Evolutionary conservation across 257 asterid genomes (phyloP), one percentile per base, ranked within the genome.

Genomic region (Coffea canephora): DNA sequence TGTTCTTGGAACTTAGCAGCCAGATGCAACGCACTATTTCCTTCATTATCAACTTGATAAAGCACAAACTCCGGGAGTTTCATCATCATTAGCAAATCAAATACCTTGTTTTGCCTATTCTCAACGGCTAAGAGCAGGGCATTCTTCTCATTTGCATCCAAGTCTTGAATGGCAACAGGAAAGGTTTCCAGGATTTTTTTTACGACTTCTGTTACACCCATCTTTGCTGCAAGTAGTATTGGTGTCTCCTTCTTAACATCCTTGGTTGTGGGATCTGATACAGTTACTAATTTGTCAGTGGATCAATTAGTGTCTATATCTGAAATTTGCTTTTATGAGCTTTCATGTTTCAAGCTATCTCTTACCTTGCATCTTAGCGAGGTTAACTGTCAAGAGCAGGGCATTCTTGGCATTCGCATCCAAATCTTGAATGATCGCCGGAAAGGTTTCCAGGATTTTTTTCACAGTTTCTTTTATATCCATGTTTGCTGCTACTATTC

Each of bases 161-260:
- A 1, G 77, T 91, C 97, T 14, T 89, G 85, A 69, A 89, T 85
- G 69, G 97, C 91, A 36, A 87, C 76, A 1, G 89, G 93, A 39
- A 76, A 83, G 27, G 15, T 84, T 2, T 64, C 34, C 4, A 86
- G 82, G 81, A 91, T 89, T 76, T 52, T 80, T 71, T 83, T 39
- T 19, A 91, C 93, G 83, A 91, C 87, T 77, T 89, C 95, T 7
- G 76, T 80, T 43, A 89, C 83, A 31, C 97, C 97, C 85, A 79
- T 86, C 79, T 80, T 86, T 21, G 93, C 87, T 23, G 97, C 94
- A 74, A 85, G 66, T 49, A 91, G 49, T 52, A 91, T 2, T 39
- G 95, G 88, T 49, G 87, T 90, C 61, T 83, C 91, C 84, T 52
- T 8, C 67, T 61, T 61, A 8, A 61, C 15, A 61, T 8, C 15